A percentile compares a stretch with the other conserved stretches of the same genome.
Conservation (phyloP, 192 early-diverging fungal species). For the Coemansia sp. region DNA sequence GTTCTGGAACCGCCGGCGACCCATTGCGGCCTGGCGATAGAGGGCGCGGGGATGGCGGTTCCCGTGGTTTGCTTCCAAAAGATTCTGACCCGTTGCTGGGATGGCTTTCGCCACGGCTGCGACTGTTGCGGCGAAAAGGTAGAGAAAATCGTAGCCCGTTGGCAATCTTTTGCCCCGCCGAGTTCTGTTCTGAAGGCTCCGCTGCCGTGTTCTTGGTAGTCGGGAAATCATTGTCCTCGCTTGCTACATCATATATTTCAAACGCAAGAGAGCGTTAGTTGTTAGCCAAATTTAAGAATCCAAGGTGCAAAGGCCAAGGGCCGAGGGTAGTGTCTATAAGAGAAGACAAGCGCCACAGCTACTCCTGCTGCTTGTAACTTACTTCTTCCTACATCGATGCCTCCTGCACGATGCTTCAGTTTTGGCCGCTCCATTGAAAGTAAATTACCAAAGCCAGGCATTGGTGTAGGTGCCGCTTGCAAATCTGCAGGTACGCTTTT, state of each 20-base stretch:
- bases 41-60: conserved; percentile 17
- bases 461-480: conserved; percentile 35
- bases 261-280: not conserved
- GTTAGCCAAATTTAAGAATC: not conserved
- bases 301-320: not conserved
- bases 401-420: conserved; percentile 59
- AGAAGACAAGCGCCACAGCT: not conserved
- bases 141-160: conserved; percentile 27
- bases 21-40: conserved; percentile 13
- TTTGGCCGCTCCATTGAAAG: conserved; percentile 73
- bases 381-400: conserved; percentile 55
- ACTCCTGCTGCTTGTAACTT: conserved; percentile 4
- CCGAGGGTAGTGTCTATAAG: not conserved
- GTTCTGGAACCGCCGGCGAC: conserved; percentile 26
- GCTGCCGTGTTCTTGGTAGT: not conserved
- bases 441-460: conserved; percentile 58
- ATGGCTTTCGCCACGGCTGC: conserved; percentile 28
- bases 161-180: conserved; percentile 23
- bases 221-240: conserved; percentile 23
- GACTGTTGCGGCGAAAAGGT: conserved; percentile 40
- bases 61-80: not conserved
- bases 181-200: not conserved
- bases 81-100: conserved; percentile 5
- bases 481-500: conserved; percentile 11
- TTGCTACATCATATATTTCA: conserved; percentile 24